phyloP scores from a whole-genome alignment of 805 yeast species.

The Yamadazyma sp. region DNA sequence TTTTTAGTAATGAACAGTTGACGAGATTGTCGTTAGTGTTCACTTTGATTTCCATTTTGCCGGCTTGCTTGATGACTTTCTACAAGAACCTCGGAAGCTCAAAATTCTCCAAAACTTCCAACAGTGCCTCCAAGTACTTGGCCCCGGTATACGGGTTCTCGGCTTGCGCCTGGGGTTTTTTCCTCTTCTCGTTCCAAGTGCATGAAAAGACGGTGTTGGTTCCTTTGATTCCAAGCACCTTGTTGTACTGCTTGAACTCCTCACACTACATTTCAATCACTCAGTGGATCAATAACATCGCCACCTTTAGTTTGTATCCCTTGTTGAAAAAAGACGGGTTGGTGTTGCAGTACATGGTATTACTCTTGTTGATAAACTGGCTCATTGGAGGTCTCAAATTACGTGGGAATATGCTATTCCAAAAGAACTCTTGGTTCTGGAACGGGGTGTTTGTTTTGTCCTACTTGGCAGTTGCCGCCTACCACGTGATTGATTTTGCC shows the following conservation, averaged over 20 bases:
- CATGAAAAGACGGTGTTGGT: slow-evolving; percentile 91
- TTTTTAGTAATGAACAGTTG: slow-evolving; percentile 56
- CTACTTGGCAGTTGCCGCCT: slow-evolving; percentile 43
- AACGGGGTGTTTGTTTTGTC: slow-evolving; percentile 25
- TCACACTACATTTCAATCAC: slow-evolving; percentile 67
- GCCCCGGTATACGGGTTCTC: slow-evolving; percentile 65
- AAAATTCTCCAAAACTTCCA: slow-evolving; percentile 16
- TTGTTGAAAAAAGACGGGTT: slow-evolving; percentile 74
- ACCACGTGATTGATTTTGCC: slow-evolving; percentile 56
- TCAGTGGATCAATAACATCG: slow-evolving; percentile 84
- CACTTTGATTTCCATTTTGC: slow-evolving; percentile 44
- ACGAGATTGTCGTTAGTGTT: slow-evolving; percentile 55
- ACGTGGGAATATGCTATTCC: slow-evolving; percentile 19
- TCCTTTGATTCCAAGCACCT: slow-evolving; percentile 81
- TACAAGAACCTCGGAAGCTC: slow-evolving; percentile 32
- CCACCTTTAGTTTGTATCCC: slow-evolving; percentile 87
- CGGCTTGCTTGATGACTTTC: slow-evolving; percentile 32
- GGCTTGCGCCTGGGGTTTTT: slow-evolving; percentile 84
- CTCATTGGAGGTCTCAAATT: slow-evolving; percentile 25
- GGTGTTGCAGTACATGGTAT: slow-evolving; percentile 65
- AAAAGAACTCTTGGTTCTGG: slow-evolving; percentile 26
- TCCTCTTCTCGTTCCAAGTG: slow-evolving; percentile 88
- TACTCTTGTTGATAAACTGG: slow-evolving; percentile 53
- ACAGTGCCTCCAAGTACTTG: slow-evolving; percentile 16
- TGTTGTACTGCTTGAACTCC: slow-evolving; percentile 58